Percentiles rank a stretch among this genome's conserved stretches.
Conservation (phyloP, 345 rosid species). For the Reutealis trisperma region DNA sequence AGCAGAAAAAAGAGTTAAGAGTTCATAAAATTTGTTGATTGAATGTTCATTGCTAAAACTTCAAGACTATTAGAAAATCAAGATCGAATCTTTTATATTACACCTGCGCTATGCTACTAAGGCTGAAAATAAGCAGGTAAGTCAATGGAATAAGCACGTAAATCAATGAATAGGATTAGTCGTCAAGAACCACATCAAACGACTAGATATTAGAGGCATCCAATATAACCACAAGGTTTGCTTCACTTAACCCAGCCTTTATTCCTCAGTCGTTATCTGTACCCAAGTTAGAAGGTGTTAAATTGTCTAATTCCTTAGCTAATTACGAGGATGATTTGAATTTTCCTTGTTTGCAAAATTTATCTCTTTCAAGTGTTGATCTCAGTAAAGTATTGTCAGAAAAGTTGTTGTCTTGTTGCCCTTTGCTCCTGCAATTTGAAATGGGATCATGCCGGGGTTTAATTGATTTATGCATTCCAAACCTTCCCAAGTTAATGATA, state of each 20-base stretch:
- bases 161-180: not conserved
- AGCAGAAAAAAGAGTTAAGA: not conserved
- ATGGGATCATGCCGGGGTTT: not conserved
- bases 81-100: not conserved
- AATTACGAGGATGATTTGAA: not conserved
- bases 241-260: not conserved
- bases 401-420: not conserved
- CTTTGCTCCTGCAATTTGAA: not conserved
- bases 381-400: not conserved
- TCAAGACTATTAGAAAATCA: too few species aligned
- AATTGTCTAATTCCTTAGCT: not conserved
- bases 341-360: not conserved
- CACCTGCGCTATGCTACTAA: not conserved
- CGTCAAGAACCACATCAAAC: not conserved
- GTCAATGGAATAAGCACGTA: too few species aligned
- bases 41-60: not conserved
- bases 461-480: not conserved
- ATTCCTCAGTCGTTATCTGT: not conserved
- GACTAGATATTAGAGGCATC: too few species aligned
- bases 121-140: too few species aligned
- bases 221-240: not conserved
- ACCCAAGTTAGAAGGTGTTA: not conserved
- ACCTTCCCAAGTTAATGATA: not conserved
- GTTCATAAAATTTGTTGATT: not conserved
- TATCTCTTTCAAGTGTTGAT: not conserved